Conservation (phyloP, 2,329 filamentous ascomycete genomes). For the Xylaria sp. region DNA sequence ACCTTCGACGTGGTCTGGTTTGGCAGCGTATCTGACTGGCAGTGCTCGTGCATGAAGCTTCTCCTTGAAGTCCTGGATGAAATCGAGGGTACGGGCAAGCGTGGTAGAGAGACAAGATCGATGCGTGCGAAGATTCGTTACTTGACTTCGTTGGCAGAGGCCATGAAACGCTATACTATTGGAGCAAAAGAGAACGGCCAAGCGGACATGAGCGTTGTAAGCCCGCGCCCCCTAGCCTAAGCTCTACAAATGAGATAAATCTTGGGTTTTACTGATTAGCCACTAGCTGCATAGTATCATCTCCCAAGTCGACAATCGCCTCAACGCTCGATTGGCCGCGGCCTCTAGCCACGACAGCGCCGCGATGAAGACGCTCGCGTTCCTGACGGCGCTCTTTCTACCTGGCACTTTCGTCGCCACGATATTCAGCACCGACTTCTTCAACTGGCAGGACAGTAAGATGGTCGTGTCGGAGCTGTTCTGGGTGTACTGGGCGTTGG, state of each 20-base stretch:
- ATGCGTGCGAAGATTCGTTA: conserved; percentile 18
- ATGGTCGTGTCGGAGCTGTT: conserved; percentile 22
- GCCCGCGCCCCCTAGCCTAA: not conserved
- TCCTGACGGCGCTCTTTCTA: conserved; percentile 19
- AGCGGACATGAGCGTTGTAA: conserved; percentile 22
- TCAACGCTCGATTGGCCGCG: conserved; percentile 25
- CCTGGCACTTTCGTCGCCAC: conserved; percentile 25
- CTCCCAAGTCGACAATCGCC: conserved; percentile 29
- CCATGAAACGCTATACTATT: conserved; percentile 8
- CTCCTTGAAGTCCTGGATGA: conserved; percentile 5
- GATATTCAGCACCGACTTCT: conserved; percentile 22
- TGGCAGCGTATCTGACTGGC: conserved; percentile 18
- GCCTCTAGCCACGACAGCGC: conserved; percentile 24
- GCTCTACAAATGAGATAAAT: not conserved
- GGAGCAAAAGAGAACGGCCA: conserved; percentile 21
- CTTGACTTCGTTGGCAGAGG: conserved; percentile 13
- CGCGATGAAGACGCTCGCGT: conserved; percentile 30
- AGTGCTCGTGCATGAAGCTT: conserved; percentile 16
- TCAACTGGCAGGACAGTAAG: conserved; percentile 12
- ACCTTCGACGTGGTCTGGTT: conserved; percentile 28
- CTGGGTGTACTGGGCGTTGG: conserved; percentile 24
- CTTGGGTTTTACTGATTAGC: not conserved
- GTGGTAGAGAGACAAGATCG: not conserved
- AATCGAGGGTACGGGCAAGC: not conserved
- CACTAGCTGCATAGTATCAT: conserved; percentile 24